phyloP scores from a whole-genome alignment of 495 filamentous ascomycete genomes.

The Amorphotheca resinae region DNA sequence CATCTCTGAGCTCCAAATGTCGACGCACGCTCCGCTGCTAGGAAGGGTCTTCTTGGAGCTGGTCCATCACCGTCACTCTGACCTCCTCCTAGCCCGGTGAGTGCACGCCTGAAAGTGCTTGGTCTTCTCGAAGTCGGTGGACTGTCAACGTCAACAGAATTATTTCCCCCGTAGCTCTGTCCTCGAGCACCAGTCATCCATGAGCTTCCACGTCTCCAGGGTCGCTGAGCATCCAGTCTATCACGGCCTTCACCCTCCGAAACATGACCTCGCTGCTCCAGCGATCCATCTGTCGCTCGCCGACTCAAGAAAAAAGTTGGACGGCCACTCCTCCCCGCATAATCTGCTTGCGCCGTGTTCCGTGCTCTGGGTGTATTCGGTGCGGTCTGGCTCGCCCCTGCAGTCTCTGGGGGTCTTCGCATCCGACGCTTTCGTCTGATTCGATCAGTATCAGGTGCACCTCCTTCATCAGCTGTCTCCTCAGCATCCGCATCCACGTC shows the following conservation, averaged over 20 bases:
- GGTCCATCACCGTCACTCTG: slow-evolving; percentile 38
- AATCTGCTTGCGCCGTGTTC: slow-evolving; percentile 33
- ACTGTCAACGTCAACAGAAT: slow-evolving; percentile 24
- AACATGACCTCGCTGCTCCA: slow-evolving; percentile 55
- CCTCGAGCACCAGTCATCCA: slow-evolving; percentile 45
- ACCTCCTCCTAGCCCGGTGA: slow-evolving; percentile 55
- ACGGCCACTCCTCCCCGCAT: slow-evolving; percentile 35
- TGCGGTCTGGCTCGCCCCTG: slow-evolving; percentile 33
- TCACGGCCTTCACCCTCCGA: slow-evolving; percentile 88
- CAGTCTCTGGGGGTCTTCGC: slow-evolving; percentile 25
- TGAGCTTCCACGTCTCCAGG: slow-evolving; percentile 41
- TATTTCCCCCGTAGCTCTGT: slow-evolving; percentile 22
- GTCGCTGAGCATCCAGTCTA: slow-evolving; percentile 43
- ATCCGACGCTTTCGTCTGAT: slow-evolving; percentile 43
- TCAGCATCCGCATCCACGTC: slow-evolving; percentile 66
- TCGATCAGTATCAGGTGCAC: slow-evolving; percentile 30
- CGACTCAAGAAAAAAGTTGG: slow-evolving; percentile 46
- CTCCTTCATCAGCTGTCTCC: slow-evolving; percentile 47
- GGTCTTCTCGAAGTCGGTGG: slow-evolving; percentile 44
- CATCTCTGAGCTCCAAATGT: slow-evolving; percentile 77
- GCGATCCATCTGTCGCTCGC: slow-evolving; percentile 53
- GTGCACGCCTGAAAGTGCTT: slow-evolving; percentile 52
- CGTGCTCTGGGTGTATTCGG: slow-evolving; percentile 50
- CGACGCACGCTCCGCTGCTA: slow-evolving; percentile 51
- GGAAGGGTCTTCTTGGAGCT: slow-evolving; percentile 35